Evolutionary conservation across 2,329 filamentous ascomycete genomes (phyloP).

Genomic region (Ophioceras dolichostomum): DNA sequence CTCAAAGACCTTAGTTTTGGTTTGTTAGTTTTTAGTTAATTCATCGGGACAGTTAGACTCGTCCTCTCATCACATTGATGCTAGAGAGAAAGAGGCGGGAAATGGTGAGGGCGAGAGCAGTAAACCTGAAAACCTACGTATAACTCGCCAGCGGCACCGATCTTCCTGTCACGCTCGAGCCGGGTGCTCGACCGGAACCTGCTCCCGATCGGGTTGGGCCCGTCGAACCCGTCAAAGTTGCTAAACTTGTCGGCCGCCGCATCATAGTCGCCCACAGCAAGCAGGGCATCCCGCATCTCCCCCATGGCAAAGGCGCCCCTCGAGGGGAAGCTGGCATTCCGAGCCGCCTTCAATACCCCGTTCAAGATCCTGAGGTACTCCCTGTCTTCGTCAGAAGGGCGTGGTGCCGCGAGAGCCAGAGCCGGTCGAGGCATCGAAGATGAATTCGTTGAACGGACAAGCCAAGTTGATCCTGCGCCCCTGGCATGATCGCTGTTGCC

Average conservation of each 20-base stretch:
- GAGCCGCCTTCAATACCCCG: conserved; percentile 4
- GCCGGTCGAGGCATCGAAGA: background rate
- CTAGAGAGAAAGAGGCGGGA: background rate
- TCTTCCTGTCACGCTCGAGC: conserved; percentile 5
- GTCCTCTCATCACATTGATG: background rate
- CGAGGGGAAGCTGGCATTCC: background rate
- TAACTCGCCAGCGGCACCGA: conserved; percentile 11
- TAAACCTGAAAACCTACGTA: conserved; percentile 7
- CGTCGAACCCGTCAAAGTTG: background rate
- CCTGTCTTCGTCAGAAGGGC: background rate
- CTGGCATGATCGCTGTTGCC: background rate
- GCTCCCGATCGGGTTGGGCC: background rate
- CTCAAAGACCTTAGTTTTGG: conserved; percentile 26
- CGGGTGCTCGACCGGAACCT: background rate
- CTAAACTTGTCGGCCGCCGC: background rate
- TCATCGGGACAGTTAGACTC: background rate
- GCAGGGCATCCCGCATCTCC: background rate
- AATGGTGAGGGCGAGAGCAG: background rate
- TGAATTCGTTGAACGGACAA: background rate
- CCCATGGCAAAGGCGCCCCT: background rate
- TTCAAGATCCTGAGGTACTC: conserved; percentile 4
- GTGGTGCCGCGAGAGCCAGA: background rate
- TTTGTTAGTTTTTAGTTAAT: too few species aligned
- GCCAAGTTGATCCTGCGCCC: background rate
- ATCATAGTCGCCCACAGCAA: too few species aligned